Evolutionary conservation across 768 basidiomycete species (phyloP).

Genomic region (Boletus rex-veris): DNA sequence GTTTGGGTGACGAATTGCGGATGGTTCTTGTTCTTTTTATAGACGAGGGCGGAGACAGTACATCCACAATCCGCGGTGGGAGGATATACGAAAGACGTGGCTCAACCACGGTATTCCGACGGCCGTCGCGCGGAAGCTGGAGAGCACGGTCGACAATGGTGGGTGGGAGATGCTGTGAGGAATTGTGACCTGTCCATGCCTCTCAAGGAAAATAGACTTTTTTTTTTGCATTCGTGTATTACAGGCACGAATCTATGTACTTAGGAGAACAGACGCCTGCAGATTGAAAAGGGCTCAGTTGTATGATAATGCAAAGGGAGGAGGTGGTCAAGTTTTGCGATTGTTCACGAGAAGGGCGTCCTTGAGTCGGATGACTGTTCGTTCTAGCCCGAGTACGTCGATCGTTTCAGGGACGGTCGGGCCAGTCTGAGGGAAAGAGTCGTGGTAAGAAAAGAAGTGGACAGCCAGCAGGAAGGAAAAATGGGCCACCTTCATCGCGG

Average conservation of each 20-base stretch:
- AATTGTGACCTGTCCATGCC: background rate
- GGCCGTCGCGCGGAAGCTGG: constrained; percentile 82
- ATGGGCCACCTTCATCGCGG: constrained; percentile 67
- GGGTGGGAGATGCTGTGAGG: constrained; percentile 83
- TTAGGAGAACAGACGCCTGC: background rate
- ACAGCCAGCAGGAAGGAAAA: background rate
- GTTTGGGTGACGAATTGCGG: background rate
- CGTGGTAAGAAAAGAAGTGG: background rate
- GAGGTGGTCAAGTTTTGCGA: background rate
- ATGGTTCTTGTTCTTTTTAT: background rate
- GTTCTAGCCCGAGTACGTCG: constrained; percentile 34
- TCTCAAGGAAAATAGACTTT: background rate
- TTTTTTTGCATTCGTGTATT: background rate
- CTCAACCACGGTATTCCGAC: constrained; percentile 87
- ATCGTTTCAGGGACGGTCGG: constrained; percentile 42
- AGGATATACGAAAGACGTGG: constrained; percentile 91
- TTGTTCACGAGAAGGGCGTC: constrained; percentile 3
- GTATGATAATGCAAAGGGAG: no score
- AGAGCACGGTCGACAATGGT: constrained; percentile 83
- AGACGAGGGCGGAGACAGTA: constrained; percentile 89
- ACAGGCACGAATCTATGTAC: background rate
- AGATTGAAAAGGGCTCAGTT: background rate
- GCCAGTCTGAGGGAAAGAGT: constrained; percentile 32
- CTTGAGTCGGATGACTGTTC: constrained; percentile 19
- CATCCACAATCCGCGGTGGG: constrained; percentile 80